A percentile compares a stretch with the other conserved stretches of the same genome.
Evolutionary conservation across 2,329 filamentous ascomycete genomes (phyloP).

Genomic region (Acrocalymma vagum): DNA sequence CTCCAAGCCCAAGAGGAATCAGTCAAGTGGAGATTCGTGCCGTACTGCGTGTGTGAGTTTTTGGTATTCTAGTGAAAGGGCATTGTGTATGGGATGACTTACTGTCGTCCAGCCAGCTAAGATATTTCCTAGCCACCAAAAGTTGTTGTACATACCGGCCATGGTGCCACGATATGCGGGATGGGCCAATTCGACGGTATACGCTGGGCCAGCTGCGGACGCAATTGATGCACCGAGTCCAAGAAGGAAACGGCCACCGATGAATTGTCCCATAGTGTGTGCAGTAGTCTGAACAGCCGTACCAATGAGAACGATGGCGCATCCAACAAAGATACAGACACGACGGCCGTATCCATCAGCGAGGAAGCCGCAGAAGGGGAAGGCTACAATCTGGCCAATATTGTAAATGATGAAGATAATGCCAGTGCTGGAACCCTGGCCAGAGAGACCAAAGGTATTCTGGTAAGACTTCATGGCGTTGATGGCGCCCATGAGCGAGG

Average conservation of each 20-base stretch:
- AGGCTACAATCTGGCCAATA: constrained; percentile 60
- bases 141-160: constrained; percentile 64
- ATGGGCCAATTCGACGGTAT: constrained; percentile 67
- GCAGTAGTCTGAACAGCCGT: constrained; percentile 62
- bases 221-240: constrained; percentile 63
- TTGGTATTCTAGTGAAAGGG: too few species aligned
- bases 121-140: constrained; percentile 60
- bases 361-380: constrained; percentile 53
- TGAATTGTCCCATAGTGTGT: constrained; percentile 59
- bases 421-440: constrained; percentile 58
- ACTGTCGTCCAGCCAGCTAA: constrained; percentile 65
- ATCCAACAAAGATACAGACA: constrained; percentile 65
- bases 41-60: constrained; percentile 24
- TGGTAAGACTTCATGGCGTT: constrained; percentile 64
- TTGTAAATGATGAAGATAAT: constrained; percentile 58
- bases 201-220: constrained; percentile 65
- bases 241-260: constrained; percentile 54
- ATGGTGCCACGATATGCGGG: constrained; percentile 68
- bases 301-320: constrained; percentile 60
- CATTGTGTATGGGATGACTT: constrained; percentile 40
- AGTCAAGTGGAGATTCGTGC: constrained; percentile 44
- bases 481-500: constrained; percentile 56
- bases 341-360: constrained; percentile 59
- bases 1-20: constrained; percentile 63
- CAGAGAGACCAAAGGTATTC: constrained; percentile 57